Percentiles rank a stretch among this genome's conserved stretches.
phyloP scores from a whole-genome alignment of 139 green algal species.

The Pedinophyceae sp. region DNA sequence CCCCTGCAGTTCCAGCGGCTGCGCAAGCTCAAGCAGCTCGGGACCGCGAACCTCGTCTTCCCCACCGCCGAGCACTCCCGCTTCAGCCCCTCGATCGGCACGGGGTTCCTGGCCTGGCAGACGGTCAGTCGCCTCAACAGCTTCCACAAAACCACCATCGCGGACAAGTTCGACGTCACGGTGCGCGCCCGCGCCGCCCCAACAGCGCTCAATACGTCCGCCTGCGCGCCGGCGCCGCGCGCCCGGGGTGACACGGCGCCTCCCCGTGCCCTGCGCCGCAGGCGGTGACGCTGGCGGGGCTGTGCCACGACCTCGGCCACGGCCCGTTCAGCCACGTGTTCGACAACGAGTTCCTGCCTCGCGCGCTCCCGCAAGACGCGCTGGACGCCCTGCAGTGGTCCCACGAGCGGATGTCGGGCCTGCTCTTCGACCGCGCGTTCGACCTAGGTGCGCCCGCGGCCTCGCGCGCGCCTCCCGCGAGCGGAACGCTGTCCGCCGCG shows the following conservation, averaged over 20 bases:
- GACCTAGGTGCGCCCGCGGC: too few species aligned
- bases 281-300: conserved; percentile 41
- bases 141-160: too few species aligned
- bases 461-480: too few species aligned
- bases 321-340: conserved; percentile 82
- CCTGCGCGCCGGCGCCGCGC: too few species aligned
- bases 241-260: too few species aligned
- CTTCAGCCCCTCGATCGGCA: conserved; percentile 73
- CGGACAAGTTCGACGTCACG: conserved; percentile 39
- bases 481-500: too few species aligned
- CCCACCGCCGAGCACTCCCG: conserved; percentile 63
- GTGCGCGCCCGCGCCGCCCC: too few species aligned
- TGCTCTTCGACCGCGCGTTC: background rate
- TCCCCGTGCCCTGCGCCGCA: too few species aligned
- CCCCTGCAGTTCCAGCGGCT: conserved; percentile 79
- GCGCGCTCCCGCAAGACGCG: too few species aligned
- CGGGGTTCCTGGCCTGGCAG: conserved; percentile 32
- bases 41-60: conserved; percentile 44
- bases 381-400: background rate
- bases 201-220: too few species aligned
- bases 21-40: conserved; percentile 69
- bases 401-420: background rate
- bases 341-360: conserved; percentile 50
- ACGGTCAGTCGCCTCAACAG: background rate
- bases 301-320: conserved; percentile 87